Base-by-base conservation (phyloP, 805 yeast genomes). In the Saturnispora dispora region DNA sequence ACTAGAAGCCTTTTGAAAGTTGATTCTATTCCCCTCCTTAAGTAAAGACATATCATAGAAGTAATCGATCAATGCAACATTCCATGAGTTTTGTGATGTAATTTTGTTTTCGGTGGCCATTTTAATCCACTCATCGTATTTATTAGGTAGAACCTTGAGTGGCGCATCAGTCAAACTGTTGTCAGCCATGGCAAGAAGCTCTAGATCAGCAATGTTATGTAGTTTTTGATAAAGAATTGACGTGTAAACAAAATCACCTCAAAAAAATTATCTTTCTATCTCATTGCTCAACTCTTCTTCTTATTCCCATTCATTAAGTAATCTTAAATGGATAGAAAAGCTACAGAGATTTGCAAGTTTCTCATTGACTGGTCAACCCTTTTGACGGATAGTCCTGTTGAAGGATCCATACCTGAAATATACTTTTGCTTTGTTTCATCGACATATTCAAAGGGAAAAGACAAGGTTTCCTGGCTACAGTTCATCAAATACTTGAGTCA, bases 1-100 rank as follows among this genome's bases (percentile, higher is more conserved):
- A 3, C 95, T 88, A 0, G 93, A 81, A 0, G 97, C 98, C 58
- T 83, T 80, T 64, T 88, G 96, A 65, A 91, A 90, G 64, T 89
- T 88, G 60, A 90, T 86, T 40, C 81, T 76, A 51, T 84, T 88
- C 5, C 88, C 84, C 49, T 84, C 95, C 57, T 79, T 76, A 45
- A 87, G 72, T 28, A 88, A 76, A 27, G 85, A 77, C 67, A 88
- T 72, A 60, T 88, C 96, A 61, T 89, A 85, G 63, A 90, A 90
- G 66, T 89, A 90, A 65, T 90, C 97, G 60, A 90, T 90, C 60
- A 90, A 73, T 0, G 90, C 96, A 62, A 88, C 81, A 59, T 85
- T 84, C 96, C 96, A 90, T 60, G 93, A 82, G 64, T 90, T 90
- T 36, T 83, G 73, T 0, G 88, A 76, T 54, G 85, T 90, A 69